Evolutionary conservation across 2,329 filamentous ascomycete genomes (phyloP).

Genomic region (Ceratocystiopsis sp.): DNA sequence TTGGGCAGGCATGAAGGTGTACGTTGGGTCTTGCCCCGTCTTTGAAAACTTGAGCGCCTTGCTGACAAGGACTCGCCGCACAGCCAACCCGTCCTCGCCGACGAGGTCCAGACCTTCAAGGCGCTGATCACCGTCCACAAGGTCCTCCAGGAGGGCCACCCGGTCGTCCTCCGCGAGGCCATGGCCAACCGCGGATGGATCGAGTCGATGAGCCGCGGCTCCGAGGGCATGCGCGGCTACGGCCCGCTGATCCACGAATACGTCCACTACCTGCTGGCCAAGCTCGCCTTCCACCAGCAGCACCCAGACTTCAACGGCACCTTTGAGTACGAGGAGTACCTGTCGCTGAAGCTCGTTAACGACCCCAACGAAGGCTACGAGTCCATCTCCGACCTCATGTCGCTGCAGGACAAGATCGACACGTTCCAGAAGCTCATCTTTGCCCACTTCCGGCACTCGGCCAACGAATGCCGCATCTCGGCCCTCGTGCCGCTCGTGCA

Average conservation of each 20-base stretch:
- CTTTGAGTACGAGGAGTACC: constrained; percentile 98
- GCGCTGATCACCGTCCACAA: constrained; percentile 95
- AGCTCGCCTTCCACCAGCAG: constrained; percentile 89
- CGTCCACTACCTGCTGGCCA: constrained; percentile 85
- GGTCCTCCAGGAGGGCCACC: constrained; percentile 91
- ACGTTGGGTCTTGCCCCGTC: not conserved
- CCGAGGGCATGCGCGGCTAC: constrained; percentile 80
- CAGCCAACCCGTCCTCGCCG: constrained; percentile 91
- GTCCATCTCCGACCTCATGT: constrained; percentile 93
- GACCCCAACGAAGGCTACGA: constrained; percentile 97
- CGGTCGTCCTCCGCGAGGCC: constrained; percentile 70
- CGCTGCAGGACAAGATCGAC: constrained; percentile 93
- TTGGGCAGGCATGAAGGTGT: constrained; percentile 98
- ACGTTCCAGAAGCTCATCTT: constrained; percentile 98
- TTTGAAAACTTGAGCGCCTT: not conserved
- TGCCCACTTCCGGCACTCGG: constrained; percentile 79
- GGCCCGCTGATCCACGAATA: constrained; percentile 90
- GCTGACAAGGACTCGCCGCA: not conserved
- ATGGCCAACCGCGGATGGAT: constrained; percentile 82
- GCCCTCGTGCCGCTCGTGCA: constrained; percentile 85
- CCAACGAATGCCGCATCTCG: constrained; percentile 91
- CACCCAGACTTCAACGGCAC: constrained; percentile 97
- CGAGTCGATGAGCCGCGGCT: constrained; percentile 76
- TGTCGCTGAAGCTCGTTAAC: constrained; percentile 93
- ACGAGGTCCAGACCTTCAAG: constrained; percentile 98